A percentile compares a stretch with the other conserved stretches of the same genome.
Evolutionary conservation across 208 protist species (phyloP).

Genomic region (Acanthamoeba triangularis): DNA sequence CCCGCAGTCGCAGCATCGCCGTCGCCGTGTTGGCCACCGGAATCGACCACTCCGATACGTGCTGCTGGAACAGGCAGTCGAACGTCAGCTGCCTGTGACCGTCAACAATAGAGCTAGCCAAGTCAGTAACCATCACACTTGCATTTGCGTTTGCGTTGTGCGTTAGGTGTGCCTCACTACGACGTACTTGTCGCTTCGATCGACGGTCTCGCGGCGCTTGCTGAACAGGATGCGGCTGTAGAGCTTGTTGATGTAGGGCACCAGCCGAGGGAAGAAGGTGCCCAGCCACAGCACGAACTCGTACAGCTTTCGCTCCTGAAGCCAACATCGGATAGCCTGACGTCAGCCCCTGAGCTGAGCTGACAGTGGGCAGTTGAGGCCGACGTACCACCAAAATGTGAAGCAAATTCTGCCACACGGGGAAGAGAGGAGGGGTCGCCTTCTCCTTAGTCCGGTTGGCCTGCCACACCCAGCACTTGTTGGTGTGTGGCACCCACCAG

Average conservation of each 20-base stretch:
- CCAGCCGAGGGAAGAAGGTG: slow-evolving; percentile 58
- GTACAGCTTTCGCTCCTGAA: slow-evolving; percentile 59
- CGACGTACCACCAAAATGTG: slow-evolving; percentile 15
- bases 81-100: slow-evolving; percentile 47
- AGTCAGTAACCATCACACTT: not conserved
- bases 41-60: slow-evolving; percentile 78
- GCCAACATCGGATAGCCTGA: too few species aligned
- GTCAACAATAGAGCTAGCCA: not conserved
- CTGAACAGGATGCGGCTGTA: slow-evolving; percentile 50
- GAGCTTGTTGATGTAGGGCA: slow-evolving; percentile 71
- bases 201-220: slow-evolving; percentile 1
- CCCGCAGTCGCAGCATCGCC: slow-evolving; percentile 56
- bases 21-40: slow-evolving; percentile 52
- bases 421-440: not conserved
- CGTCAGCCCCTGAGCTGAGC: too few species aligned
- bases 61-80: slow-evolving; percentile 77
- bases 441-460: slow-evolving; percentile 65
- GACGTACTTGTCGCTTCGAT: slow-evolving; percentile 39
- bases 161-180: too few species aligned
- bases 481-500: slow-evolving; percentile 80
- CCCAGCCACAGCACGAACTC: slow-evolving; percentile 76
- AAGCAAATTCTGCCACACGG: not conserved
- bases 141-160: too few species aligned
- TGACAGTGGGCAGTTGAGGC: not conserved
- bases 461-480: slow-evolving; percentile 76